Evolutionary conservation across 805 yeast species (phyloP), one percentile per base, ranked within the genome.

Genomic region (Monosporozyma solicola): DNA sequence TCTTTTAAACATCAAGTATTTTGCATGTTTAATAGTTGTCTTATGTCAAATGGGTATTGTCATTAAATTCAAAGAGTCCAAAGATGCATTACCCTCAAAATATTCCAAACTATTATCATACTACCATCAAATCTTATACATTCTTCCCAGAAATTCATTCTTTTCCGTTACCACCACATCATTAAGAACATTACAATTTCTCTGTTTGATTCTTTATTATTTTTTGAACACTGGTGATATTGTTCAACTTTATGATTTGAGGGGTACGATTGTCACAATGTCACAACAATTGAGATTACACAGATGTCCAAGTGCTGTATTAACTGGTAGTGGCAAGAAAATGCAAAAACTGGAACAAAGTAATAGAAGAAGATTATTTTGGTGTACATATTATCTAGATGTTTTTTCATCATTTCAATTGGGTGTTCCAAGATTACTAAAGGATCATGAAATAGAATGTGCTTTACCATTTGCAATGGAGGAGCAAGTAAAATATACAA

Each of bases 401-500:
- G 76, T 82, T 2, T 87, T 87, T 62, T 74, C 87, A 27, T 81
- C 92, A 2, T 76, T 87, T 55, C 83, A 83, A 54, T 70, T 89
- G 48, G 97, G 97, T 47, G 87, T 87, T 41, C 96, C 96, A 4
- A 73, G 95, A 57, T 69, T 88, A 48, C 69, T 89, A 29, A 85
- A 85, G 61, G 96, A 87, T 63, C 80, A 80, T 61, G 95, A 87
- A 65, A 81, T 89, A 50, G 95, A 88, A 65, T 88, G 96, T 73
- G 91, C 92, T 0, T 69, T 86, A 60, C 96, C 97, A 1, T 27
- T 24, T 16, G 25, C 51, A 7, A 5, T 11, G 10, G 44, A 50
- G 13, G 33, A 32, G 1, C 32, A 16, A 31, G 16, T 32, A 10
- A 41, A 16, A 11, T 22, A 50, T 5, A 43, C 8, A 7, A 29